phyloP scores from a whole-genome alignment of 1,284 basidiomycete species.

The Anthracocystis walkeri region DNA sequence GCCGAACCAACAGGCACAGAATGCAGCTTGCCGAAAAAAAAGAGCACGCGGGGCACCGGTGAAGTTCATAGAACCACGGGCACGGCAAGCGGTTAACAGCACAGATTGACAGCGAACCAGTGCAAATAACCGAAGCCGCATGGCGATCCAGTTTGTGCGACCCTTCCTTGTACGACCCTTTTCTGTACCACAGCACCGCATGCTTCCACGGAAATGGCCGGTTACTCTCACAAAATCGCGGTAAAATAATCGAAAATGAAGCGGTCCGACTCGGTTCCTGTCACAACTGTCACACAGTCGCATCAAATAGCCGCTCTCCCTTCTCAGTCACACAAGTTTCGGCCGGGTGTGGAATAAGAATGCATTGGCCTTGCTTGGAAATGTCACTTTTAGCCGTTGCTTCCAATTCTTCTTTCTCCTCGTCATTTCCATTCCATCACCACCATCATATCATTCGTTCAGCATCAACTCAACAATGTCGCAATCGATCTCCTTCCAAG shows the following conservation, averaged over 20 bases:
- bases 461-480: conserved; percentile 9
- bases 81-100: neutral
- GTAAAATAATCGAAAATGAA: neutral
- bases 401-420: conserved; percentile 4
- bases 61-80: too few species aligned
- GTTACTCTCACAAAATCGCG: neutral
- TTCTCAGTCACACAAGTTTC: neutral
- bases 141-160: neutral
- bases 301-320: too few species aligned
- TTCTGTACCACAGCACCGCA: neutral
- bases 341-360: neutral
- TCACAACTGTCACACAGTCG: too few species aligned
- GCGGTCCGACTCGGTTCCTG: too few species aligned
- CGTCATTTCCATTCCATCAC: neutral
- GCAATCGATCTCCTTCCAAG: conserved; percentile 18
- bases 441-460: neutral
- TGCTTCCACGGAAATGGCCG: neutral
- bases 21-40: too few species aligned
- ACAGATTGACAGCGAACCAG: neutral
- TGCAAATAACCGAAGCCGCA: neutral
- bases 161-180: neutral
- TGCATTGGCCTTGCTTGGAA: too few species aligned
- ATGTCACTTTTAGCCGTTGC: neutral
- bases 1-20: neutral
- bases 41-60: too few species aligned